Base-by-base conservation (phyloP, 2,329 filamentous ascomycete genomes). In the Fusarium sp. region DNA sequence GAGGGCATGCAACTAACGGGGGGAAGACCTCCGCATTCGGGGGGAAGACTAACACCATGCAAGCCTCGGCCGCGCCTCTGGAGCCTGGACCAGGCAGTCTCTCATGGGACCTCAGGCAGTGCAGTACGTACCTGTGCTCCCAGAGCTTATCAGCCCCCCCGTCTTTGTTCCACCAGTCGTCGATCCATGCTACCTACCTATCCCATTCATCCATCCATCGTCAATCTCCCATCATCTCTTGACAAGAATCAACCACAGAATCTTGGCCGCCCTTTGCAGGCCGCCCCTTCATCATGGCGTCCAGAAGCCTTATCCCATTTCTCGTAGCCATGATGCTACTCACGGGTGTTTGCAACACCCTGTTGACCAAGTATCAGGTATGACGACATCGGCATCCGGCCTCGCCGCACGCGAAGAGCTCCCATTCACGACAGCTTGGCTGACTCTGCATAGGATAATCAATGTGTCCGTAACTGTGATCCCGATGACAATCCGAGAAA, bases 321-420 rank as follows among this genome's bases (percentile, higher is more conserved):
- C 88, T 98, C 73, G 95, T 98, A 83, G 93, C 89, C 78, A 97
- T 98, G 94, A 98, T 98, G 96, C 88, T 98, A 81, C 85, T 98
- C 81, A 98, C 96, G 27, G 96, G 96, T 73, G 95, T 97, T 72
- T 98, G 95, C 88, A 99, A 99, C 83, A 99, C 97, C 2, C 90
- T 99, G 71, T 88, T 99, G 80, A 98, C 96, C 77, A 99, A 99
- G 82, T 98, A 95, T 81, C 96, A 98, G 87, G 95, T 95, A 84
- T 71, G 86, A 81, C 52, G 48, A 71, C 64, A 69, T 73, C 23
- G 41, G 30, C 61, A 57, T 58, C 54, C 27, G 58, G 27, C 27
- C 34, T 66, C 20, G 52, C 25, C 54, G 52, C 27, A 14, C 56
- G 45, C 45, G 20, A 30, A 63, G 35, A 45, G 58, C 23, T 59